These are phyloP conservation scores for Alternaria dauci DNA, from an alignment of 2,329 filamentous ascomycete species.

Conservation along the genomic window DNA sequence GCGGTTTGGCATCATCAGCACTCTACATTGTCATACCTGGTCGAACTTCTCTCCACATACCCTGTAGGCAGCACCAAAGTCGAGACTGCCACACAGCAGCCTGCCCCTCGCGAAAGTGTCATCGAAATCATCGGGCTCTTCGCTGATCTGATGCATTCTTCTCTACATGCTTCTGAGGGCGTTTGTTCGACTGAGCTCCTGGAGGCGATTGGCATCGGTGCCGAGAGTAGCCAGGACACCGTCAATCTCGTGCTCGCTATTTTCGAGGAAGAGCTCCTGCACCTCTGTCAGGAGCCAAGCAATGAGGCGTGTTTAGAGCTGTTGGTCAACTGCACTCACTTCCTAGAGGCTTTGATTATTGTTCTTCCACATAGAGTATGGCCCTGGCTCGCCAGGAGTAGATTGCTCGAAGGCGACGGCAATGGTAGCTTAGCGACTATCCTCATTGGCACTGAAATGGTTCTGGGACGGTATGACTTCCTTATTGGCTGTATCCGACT, in stretches of 20 bases:
- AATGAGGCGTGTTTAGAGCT: constrained; percentile 71
- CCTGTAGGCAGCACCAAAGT: constrained; percentile 63
- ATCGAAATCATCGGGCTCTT: constrained; percentile 79
- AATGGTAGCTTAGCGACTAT: constrained; percentile 79
- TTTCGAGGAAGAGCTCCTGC: constrained; percentile 73
- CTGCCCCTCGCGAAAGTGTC: constrained; percentile 67
- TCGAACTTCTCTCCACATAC: constrained; percentile 75
- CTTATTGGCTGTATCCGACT: constrained; percentile 76
- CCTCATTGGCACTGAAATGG: constrained; percentile 82
- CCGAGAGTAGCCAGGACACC: constrained; percentile 72
- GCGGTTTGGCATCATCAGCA: constrained; percentile 78
- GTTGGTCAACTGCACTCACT: constrained; percentile 78
- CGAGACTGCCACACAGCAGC: constrained; percentile 56
- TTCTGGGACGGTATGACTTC: constrained; percentile 78
- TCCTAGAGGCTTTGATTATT: constrained; percentile 75
- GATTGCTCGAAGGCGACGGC: constrained; percentile 78
- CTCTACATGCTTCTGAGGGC: constrained; percentile 40
- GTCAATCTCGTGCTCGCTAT: constrained; percentile 83
- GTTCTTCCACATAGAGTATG: constrained; percentile 85
- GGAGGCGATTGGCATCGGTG: constrained; percentile 44
- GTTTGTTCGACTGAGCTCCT: constrained; percentile 42
- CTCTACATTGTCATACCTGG: constrained; percentile 80
- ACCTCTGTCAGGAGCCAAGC: constrained; percentile 61
- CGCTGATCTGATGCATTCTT: constrained; percentile 68
- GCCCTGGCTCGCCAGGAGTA: constrained; percentile 85